phyloP scores from a whole-genome alignment of 1,284 basidiomycete genomes.

The Pyrrhoderma noxium region DNA sequence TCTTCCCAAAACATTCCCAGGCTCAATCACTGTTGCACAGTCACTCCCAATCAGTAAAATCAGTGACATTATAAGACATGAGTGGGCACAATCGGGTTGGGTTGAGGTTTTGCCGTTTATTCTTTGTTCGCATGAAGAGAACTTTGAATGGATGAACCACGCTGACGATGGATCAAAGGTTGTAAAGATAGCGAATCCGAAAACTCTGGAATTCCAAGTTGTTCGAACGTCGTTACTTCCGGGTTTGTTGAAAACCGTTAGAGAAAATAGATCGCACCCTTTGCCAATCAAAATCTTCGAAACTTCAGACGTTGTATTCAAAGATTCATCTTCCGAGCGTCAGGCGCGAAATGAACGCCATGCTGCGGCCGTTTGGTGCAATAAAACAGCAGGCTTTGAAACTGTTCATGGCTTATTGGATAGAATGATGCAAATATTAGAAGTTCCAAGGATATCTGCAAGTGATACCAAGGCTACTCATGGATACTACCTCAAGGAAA shows the following conservation, averaged over 20 bases:
- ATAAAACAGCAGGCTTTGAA: slow-evolving; percentile 96
- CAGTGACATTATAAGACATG: slow-evolving; percentile 79
- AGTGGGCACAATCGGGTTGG: slow-evolving; percentile 96
- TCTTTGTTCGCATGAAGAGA: slow-evolving; percentile 98
- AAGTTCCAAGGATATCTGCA: slow-evolving; percentile 72
- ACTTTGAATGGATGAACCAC: slow-evolving; percentile 89
- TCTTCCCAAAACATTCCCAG: slow-evolving; percentile 84
- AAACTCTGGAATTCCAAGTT: slow-evolving; percentile 96
- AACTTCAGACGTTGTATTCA: slow-evolving; percentile 88
- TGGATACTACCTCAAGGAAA: slow-evolving; percentile 92
- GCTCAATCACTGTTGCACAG: slow-evolving; percentile 93
- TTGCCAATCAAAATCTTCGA: slow-evolving; percentile 94
- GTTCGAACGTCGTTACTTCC: slow-evolving; percentile 94
- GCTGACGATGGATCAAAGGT: slow-evolving; percentile 75
- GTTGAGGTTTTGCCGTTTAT: slow-evolving; percentile 92
- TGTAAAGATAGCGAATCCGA: slow-evolving; percentile 92
- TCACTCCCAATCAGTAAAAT: slow-evolving; percentile 88
- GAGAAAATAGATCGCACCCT: slow-evolving; percentile 93
- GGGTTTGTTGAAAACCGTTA: slow-evolving; percentile 92
- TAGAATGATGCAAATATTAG: slow-evolving; percentile 90
- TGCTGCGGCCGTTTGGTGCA: slow-evolving; percentile 90
- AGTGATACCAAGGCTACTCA: slow-evolving; percentile 42
- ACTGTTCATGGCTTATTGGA: slow-evolving; percentile 93
- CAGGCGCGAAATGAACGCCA: slow-evolving; percentile 84
- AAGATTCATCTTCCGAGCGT: slow-evolving; percentile 73